phyloP scores from a whole-genome alignment of 371 early-diverging fungal species.

The Dipsacomyces acuminosporus region DNA sequence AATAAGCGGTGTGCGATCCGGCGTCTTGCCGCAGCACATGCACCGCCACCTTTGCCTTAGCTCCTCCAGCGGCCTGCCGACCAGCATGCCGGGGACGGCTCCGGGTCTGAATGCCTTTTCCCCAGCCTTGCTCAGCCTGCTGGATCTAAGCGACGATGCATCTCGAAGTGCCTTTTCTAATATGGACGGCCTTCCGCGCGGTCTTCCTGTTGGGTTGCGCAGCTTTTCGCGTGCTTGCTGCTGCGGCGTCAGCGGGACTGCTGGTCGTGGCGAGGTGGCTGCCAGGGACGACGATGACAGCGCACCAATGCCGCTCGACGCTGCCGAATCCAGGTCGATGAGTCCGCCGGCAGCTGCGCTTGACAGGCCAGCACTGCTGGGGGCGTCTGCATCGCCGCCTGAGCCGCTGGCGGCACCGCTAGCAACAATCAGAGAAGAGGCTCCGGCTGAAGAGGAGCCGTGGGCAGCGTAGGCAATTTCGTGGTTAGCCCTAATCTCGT shows the following conservation, averaged over 20 bases:
- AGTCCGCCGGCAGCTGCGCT: neutral
- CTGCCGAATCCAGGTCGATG: neutral
- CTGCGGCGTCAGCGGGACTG: slow-evolving; percentile 10
- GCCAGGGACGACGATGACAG: slow-evolving; percentile 9
- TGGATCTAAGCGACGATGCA: slow-evolving; percentile 16
- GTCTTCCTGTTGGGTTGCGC: slow-evolving; percentile 40
- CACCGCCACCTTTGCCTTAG: slow-evolving; percentile 35
- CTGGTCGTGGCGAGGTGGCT: slow-evolving; percentile 3
- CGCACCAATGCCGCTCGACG: neutral
- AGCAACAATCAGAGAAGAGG: too few relatives aligned
- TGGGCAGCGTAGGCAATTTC: too few relatives aligned
- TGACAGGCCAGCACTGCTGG: slow-evolving; percentile 2
- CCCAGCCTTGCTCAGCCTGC: neutral
- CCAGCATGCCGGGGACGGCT: slow-evolving; percentile 24
- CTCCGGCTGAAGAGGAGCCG: too few relatives aligned
- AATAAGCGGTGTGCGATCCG: slow-evolving; percentile 39
- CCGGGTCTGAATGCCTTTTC: slow-evolving; percentile 3
- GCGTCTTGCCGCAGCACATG: slow-evolving; percentile 39
- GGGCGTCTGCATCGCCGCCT: slow-evolving; percentile 1
- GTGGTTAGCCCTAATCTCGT: slow-evolving; percentile 26
- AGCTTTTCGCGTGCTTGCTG: slow-evolving; percentile 27
- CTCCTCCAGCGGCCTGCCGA: slow-evolving; percentile 41
- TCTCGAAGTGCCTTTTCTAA: slow-evolving; percentile 47
- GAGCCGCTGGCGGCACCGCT: neutral
- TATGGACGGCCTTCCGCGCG: slow-evolving; percentile 46